Base-by-base conservation (phyloP, 2,329 filamentous ascomycete genomes). In the Botryotinia globosa region DNA sequence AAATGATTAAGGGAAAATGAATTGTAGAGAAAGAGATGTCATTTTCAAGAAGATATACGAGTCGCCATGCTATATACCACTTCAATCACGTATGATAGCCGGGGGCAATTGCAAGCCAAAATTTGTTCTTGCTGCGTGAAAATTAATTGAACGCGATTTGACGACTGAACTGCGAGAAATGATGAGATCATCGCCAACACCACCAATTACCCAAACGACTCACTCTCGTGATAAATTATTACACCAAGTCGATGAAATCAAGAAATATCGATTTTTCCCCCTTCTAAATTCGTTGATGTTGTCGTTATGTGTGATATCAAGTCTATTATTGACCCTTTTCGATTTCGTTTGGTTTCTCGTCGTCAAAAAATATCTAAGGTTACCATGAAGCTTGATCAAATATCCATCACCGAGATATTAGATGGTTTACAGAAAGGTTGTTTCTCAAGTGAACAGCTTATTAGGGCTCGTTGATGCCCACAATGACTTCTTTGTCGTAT, bases 401-500 rank as follows among this genome's bases (percentile, higher is more conserved):
- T 66, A 14, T 71, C 69, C 25, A 66, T 67, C 14, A 16, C 16
- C 22, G 34, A 71, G 20, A 66, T 71, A 20, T 12, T 66, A 18
- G 5, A 58, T n/a, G 61, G 69, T 20, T 58, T 66, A 16, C 25
- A 45, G n/a, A 54, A 45, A 5, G 29, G 61, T 1, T 5, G 44
- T 37, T 66, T 71, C 39, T 71, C 69, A 59, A 71, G 69, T 58
- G 69, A 71, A 66, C 48, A 48, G 20, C 69, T 71, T n/a, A 48
- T 71, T 16, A 67, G 61, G 56, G 69, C 58, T 45, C 34, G 69
- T 71, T 22, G n/a, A 44, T 42, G 29, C 29, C n/a, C 39, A 32
- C 37, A 25, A 29, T 16, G 37, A 44, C 29, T 42, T 67, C 16
- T 39, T 20, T 39, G 37, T 14, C 8, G 20, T 25, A 29, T 67